A percentile compares a stretch with the other conserved stretches of the same genome.
Evolutionary conservation across 352 stramenopile species (phyloP).

Genomic region (Globisporangium cylindrosporum): DNA sequence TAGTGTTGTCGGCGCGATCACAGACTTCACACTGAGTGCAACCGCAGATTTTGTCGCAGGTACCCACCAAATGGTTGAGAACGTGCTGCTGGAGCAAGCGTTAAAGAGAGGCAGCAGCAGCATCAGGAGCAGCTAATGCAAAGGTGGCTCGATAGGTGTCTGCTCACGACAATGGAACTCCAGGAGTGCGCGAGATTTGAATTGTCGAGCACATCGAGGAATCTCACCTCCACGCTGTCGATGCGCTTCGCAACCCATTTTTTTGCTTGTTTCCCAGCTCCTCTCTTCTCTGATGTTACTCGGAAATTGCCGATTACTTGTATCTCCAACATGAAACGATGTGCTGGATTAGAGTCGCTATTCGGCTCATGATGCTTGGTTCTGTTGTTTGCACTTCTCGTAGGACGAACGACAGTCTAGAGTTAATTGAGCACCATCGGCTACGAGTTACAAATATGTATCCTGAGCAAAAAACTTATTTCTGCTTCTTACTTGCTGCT

Average conservation of each 20-base stretch:
- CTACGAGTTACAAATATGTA: too few relatives aligned
- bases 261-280: too few relatives aligned
- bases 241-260: background rate
- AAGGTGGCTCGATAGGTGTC: background rate
- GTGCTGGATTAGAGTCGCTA: too few relatives aligned
- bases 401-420: too few relatives aligned
- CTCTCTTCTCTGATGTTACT: too few relatives aligned
- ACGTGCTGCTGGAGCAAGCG: slow-evolving; percentile 19
- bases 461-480: background rate
- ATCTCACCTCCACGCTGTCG: background rate
- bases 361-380: too few relatives aligned
- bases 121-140: background rate
- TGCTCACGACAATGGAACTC: background rate
- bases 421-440: too few relatives aligned
- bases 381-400: too few relatives aligned
- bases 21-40: slow-evolving; percentile 22
- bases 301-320: too few relatives aligned
- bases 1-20: slow-evolving; percentile 18
- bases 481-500: background rate
- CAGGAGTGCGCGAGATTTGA: background rate
- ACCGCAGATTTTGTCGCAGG: slow-evolving; percentile 18
- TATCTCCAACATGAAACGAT: too few relatives aligned
- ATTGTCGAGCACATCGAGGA: background rate
- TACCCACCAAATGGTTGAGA: slow-evolving; percentile 24
- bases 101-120: background rate